Conservation (phyloP, 805 yeast genomes). For the Isabelozyma gotoi region DNA sequence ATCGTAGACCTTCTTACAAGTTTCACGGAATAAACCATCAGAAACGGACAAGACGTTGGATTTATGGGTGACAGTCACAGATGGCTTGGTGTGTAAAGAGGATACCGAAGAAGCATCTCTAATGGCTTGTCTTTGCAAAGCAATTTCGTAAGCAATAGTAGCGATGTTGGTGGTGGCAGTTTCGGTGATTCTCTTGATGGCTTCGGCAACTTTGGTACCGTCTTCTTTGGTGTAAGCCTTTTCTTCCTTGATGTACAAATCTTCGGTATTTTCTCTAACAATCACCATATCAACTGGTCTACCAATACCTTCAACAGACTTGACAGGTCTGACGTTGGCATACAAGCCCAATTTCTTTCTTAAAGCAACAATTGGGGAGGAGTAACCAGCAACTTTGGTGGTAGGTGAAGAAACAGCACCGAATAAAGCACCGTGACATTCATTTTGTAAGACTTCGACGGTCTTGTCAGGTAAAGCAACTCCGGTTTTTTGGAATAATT, state of each 20-base stretch:
- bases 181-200: slow-evolving; percentile 94
- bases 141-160: slow-evolving; percentile 87
- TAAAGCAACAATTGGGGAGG: slow-evolving; percentile 98
- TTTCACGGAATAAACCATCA: slow-evolving; percentile 96
- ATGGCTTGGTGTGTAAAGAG: slow-evolving; percentile 47
- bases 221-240: slow-evolving; percentile 68
- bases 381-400: slow-evolving; percentile 91
- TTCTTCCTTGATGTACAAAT: slow-evolving; percentile 94
- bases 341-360: slow-evolving; percentile 92
- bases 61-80: slow-evolving; percentile 92
- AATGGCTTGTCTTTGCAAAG: slow-evolving; percentile 81
- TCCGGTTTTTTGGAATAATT: slow-evolving; percentile 91
- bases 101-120: slow-evolving; percentile 51
- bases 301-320: slow-evolving; percentile 81
- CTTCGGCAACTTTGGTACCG: slow-evolving; percentile 92
- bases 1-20: slow-evolving; percentile 61
- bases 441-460: slow-evolving; percentile 67
- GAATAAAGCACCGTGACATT: slow-evolving; percentile 95
- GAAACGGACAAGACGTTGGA: slow-evolving; percentile 90
- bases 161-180: slow-evolving; percentile 84
- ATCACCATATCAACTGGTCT: slow-evolving; percentile 96
- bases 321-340: slow-evolving; percentile 98
- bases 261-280: slow-evolving; percentile 98
- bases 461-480: slow-evolving; percentile 94
- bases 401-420: slow-evolving; percentile 98